Conservation (phyloP, 345 rosid species). For the Pistacia integerrima region DNA sequence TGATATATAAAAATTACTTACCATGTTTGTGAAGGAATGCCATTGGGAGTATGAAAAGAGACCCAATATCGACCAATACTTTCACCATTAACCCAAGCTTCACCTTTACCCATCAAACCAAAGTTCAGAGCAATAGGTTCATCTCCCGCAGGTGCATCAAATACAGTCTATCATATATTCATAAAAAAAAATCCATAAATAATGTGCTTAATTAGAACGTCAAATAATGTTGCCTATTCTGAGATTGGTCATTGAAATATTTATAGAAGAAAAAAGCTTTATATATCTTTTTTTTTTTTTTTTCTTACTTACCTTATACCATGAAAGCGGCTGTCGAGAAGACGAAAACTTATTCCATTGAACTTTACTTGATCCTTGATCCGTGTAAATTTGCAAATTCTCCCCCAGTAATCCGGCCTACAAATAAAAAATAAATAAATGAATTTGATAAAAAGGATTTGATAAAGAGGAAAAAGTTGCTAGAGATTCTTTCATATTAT, state of each 20-base stretch:
- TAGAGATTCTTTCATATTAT: too few species aligned
- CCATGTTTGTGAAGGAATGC: not conserved
- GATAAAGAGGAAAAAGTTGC: not conserved
- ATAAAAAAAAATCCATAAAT: not conserved
- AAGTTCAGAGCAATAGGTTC: slow-evolving; percentile 47
- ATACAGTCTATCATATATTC: slow-evolving; percentile 34
- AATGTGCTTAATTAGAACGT: not conserved
- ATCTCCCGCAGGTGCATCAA: slow-evolving; percentile 41
- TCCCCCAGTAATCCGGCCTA: slow-evolving; percentile 53
- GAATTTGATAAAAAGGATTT: not conserved
- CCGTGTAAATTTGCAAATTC: slow-evolving; percentile 33
- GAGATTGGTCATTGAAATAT: too few species aligned
- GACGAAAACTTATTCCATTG: slow-evolving; percentile 36
- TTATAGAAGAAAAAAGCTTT: too few species aligned
- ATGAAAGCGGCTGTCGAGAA: slow-evolving; percentile 32
- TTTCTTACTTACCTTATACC: slow-evolving; percentile 43
- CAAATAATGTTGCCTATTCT: too few species aligned
- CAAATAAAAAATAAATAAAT: not conserved
- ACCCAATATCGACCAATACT: slow-evolving; percentile 59
- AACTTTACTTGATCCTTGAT: slow-evolving; percentile 27
- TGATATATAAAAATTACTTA: not conserved
- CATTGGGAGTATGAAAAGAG: not conserved
- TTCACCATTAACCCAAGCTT: slow-evolving; percentile 58
- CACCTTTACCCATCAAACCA: slow-evolving; percentile 62
- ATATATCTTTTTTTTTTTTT: not conserved